Percentiles rank a stretch among this genome's conserved stretches.
phyloP scores from a whole-genome alignment of 2,329 filamentous ascomycete species.

The Dactylonectria estremocensis region DNA sequence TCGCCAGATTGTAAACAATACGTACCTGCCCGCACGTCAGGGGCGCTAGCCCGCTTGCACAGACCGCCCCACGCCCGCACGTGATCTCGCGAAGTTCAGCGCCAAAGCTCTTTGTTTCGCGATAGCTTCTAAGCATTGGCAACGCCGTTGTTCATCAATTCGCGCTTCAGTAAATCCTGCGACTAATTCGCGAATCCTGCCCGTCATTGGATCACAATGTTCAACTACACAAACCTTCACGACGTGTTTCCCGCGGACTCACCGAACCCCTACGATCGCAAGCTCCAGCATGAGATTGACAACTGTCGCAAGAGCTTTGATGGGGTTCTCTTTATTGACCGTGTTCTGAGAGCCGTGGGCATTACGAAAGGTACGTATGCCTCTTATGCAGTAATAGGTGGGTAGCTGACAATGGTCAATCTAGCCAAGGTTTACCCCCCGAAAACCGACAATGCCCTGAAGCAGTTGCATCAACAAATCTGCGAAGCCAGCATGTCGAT shows the following conservation, averaged over 20 bases:
- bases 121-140: conserved; percentile 39
- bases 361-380: conserved; percentile 74
- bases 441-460: conserved; percentile 76
- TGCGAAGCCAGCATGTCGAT: conserved; percentile 74
- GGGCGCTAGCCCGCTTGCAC: not conserved
- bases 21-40: conserved; percentile 17
- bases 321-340: conserved; percentile 84
- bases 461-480: conserved; percentile 79
- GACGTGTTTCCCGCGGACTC: conserved; percentile 75
- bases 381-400: rapidly evolving
- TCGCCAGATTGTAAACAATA: conserved; percentile 61
- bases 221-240: conserved; percentile 77
- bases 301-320: conserved; percentile 77
- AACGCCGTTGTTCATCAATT: conserved; percentile 6
- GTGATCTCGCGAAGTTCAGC: conserved; percentile 42
- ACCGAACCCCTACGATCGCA: conserved; percentile 74
- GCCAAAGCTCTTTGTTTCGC: conserved; percentile 37
- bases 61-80: conserved; percentile 33
- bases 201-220: conserved; percentile 59
- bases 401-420: conserved; percentile 3
- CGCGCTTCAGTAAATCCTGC: not conserved
- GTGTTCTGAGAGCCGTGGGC: conserved; percentile 79
- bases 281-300: conserved; percentile 74
- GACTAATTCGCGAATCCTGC: not conserved
- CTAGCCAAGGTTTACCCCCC: conserved; percentile 81